Conservation (phyloP, 2,329 filamentous ascomycete species). For the Intubia oerlemansii region DNA sequence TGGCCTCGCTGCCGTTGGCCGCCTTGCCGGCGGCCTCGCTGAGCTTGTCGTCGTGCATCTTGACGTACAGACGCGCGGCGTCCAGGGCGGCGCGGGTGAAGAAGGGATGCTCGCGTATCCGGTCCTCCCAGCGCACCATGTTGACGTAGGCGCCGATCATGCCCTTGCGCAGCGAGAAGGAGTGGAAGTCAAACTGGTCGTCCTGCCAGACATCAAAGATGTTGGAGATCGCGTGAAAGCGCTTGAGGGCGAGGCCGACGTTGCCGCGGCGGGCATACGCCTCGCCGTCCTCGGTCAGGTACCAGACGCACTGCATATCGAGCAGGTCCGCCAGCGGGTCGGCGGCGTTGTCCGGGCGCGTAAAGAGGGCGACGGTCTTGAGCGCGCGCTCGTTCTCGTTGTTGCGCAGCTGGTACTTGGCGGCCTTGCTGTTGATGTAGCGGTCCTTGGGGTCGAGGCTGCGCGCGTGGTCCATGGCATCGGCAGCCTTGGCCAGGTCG, state of each 20-base stretch:
- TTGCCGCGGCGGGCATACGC: conserved; percentile 68
- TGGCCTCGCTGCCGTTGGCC: conserved; percentile 38
- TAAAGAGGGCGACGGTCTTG: conserved; percentile 83
- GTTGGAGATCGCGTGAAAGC: conserved; percentile 70
- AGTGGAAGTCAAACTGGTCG: conserved; percentile 97
- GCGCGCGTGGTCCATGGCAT: conserved; percentile 74
- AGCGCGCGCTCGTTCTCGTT: conserved; percentile 73
- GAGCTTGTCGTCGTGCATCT: conserved; percentile 40
- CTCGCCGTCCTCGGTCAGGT: conserved; percentile 83
- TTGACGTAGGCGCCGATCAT: conserved; percentile 89
- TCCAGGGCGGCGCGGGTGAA: conserved; percentile 67
- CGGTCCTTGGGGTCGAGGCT: conserved; percentile 74
- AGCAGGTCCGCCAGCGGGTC: conserved; percentile 78
- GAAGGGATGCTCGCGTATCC: conserved; percentile 78
- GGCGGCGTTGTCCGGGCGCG: conserved; percentile 68
- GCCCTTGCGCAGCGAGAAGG: conserved; percentile 89
- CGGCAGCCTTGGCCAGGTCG: conserved; percentile 56
- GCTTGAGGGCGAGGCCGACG: conserved; percentile 69
- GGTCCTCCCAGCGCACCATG: conserved; percentile 93
- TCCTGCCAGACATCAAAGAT: conserved; percentile 98
- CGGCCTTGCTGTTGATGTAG: conserved; percentile 96
- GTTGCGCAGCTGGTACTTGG: conserved; percentile 90
- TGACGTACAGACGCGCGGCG: conserved; percentile 61
- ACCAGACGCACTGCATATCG: conserved; percentile 99
- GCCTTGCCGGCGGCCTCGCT: conserved; percentile 27